Evolutionary conservation across 1,139 yeast genomes (phyloP), one percentile per base, ranked within the genome.

Genomic region (Insectozyma bohioensis): DNA sequence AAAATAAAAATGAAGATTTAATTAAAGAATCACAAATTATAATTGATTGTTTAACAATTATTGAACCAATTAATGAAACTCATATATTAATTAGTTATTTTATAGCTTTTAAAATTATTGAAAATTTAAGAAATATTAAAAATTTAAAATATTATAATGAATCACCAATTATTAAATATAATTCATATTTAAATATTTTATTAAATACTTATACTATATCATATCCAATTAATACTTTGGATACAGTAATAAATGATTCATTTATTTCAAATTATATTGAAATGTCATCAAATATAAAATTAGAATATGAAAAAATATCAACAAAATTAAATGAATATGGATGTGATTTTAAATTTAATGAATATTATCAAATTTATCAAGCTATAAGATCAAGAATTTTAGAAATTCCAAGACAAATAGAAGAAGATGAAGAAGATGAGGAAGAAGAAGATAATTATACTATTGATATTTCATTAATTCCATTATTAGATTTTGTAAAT

Each of bases 401-500:
- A 32, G 87, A 80, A 49, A 78, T 81, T 3, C 88, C 90, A 2
- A 58, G 73, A 31, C 39, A 13, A 10, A 12, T 48, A 35, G 26
- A 48, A 34, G 46, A 39, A 12, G 46, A 37, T 8, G 18, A 13
- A 8, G 35, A 36, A 8, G 17, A 26, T n/a, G 25, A 30, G 6
- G 24, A 16, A 6, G 19, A 20, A 12, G 28, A 23, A 18, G 55
- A 52, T 10, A 74, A 69, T 30, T 81, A 61, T 42, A 52, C 56
- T 7, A 75, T 75, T 5, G 69, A 75, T 34, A 66, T 78, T 0
- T 71, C 85, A 0, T 52, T 82, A 35, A 85, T 82, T 1, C 88
- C 92, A 0, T 43, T 79, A 1, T 49, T 82, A 20, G 92, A 82
- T 51, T 82, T 75, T 62, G 85, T 74, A 4, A 82, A 82, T 48